These are phyloP conservation scores for Diaporthe vexans DNA, from an alignment of 2,329 filamentous ascomycete species.

Conservation along the genomic window DNA sequence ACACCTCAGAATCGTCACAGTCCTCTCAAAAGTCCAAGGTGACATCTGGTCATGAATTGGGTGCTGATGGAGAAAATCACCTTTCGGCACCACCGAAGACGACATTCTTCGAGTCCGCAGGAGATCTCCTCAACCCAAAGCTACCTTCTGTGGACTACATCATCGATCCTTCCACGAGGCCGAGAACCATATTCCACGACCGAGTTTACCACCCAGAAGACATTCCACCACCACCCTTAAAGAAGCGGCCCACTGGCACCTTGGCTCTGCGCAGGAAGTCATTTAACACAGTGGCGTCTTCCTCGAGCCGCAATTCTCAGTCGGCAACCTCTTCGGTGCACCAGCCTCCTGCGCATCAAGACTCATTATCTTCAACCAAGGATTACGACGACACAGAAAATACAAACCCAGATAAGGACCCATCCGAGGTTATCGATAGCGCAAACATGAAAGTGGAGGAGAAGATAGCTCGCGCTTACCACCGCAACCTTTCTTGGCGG, in stretches of 20 bases:
- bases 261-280: constrained; percentile 51
- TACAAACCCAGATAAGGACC: constrained; percentile 61
- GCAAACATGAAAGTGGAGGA: constrained; percentile 92
- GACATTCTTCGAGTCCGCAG: constrained; percentile 94
- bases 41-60: constrained; percentile 65
- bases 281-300: constrained; percentile 42
- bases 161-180: constrained; percentile 83
- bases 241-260: constrained; percentile 61
- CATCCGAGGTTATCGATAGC: constrained; percentile 66
- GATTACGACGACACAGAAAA: constrained; percentile 68
- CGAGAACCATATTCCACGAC: constrained; percentile 96
- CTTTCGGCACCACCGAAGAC: constrained; percentile 86
- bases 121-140: constrained; percentile 91
- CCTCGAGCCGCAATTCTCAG: constrained; percentile 41
- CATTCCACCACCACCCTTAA: constrained; percentile 84
- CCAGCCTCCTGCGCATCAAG: constrained; percentile 55
- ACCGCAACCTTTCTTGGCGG: constrained; percentile 91
- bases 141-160: constrained; percentile 86
- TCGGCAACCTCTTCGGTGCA: constrained; percentile 54
- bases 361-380: constrained; percentile 58
- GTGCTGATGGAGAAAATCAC: constrained; percentile 56
- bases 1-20: constrained; percentile 49
- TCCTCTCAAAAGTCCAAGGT: constrained; percentile 57
- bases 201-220: constrained; percentile 94
- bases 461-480: constrained; percentile 96